phyloP scores from a whole-genome alignment of 345 rosid genomes.

The Eucalyptus virginea region DNA sequence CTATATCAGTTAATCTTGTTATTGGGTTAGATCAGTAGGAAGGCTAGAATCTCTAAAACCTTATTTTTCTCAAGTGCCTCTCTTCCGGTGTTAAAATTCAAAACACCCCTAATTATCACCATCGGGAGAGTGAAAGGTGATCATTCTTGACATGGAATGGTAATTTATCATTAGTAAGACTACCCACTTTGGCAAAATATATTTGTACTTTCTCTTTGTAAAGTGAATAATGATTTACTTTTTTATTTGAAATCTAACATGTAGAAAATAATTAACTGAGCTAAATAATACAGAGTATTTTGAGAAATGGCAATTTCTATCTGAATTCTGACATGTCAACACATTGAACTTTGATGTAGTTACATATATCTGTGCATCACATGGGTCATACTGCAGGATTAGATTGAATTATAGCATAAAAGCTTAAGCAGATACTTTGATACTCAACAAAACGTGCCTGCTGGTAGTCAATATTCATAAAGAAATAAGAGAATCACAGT shows the following conservation, averaged over 20 bases:
- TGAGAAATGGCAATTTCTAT: neutral
- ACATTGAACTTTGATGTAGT: neutral
- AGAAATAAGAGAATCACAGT: neutral
- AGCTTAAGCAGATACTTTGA: neutral
- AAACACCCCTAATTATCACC: neutral
- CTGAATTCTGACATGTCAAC: neutral
- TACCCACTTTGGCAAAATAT: neutral
- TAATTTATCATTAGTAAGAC: neutral
- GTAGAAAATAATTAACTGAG: neutral
- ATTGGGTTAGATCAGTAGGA: neutral
- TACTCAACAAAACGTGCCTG: neutral
- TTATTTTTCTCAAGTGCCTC: neutral
- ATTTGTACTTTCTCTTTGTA: neutral
- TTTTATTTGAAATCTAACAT: neutral
- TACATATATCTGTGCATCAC: neutral
- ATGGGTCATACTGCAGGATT: neutral
- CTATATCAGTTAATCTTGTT: neutral
- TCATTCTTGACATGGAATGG: neutral
- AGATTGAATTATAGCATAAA: neutral
- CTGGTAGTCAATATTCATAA: neutral
- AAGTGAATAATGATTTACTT: neutral
- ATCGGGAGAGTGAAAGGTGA: neutral
- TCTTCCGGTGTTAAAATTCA: neutral
- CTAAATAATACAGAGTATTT: neutral
- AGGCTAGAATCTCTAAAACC: neutral